Percentiles rank a stretch among this genome's conserved stretches.
These are phyloP conservation scores for Phytophthora multivora DNA, from an alignment of 352 stramenopile genomes.

Conservation along the genomic window DNA sequence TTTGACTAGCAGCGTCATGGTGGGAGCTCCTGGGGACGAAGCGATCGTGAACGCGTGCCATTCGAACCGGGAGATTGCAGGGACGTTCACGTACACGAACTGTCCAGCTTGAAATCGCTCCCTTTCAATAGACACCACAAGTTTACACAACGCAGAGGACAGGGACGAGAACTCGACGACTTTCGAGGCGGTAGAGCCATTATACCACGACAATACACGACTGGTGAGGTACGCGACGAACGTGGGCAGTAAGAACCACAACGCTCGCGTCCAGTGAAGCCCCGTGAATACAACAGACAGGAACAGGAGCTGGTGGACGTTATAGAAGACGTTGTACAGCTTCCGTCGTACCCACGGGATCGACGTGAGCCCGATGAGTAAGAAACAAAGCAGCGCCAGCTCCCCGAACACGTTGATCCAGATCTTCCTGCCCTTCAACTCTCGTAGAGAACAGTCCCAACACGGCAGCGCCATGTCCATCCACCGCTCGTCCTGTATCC, in stretches of 20 bases:
- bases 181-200: slow-evolving; percentile 16
- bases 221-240: slow-evolving; percentile 45
- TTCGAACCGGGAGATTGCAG: slow-evolving; percentile 41
- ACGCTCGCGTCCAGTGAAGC: slow-evolving; percentile 36
- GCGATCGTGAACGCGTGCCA: slow-evolving; percentile 60
- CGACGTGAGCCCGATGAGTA: slow-evolving; percentile 45
- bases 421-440: slow-evolving; percentile 20
- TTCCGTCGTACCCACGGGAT: slow-evolving; percentile 43
- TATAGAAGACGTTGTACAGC: slow-evolving; percentile 52
- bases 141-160: slow-evolving; percentile 30
- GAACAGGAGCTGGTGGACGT: slow-evolving; percentile 50
- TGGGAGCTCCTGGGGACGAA: slow-evolving; percentile 36
- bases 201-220: slow-evolving; percentile 37
- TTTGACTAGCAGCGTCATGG: slow-evolving; percentile 52
- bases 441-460: slow-evolving; percentile 42
- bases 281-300: slow-evolving; percentile 39
- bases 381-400: slow-evolving; percentile 42
- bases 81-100: slow-evolving; percentile 54
- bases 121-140: slow-evolving; percentile 26
- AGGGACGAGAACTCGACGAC: slow-evolving; percentile 36
- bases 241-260: slow-evolving; percentile 42
- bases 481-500: slow-evolving; percentile 29
- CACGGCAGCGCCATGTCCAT: slow-evolving; percentile 39
- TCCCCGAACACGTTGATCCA: slow-evolving; percentile 61
- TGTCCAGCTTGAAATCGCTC: slow-evolving; percentile 38